Conservation (phyloP, 495 filamentous ascomycete genomes). For the Daldinia decipiens region DNA sequence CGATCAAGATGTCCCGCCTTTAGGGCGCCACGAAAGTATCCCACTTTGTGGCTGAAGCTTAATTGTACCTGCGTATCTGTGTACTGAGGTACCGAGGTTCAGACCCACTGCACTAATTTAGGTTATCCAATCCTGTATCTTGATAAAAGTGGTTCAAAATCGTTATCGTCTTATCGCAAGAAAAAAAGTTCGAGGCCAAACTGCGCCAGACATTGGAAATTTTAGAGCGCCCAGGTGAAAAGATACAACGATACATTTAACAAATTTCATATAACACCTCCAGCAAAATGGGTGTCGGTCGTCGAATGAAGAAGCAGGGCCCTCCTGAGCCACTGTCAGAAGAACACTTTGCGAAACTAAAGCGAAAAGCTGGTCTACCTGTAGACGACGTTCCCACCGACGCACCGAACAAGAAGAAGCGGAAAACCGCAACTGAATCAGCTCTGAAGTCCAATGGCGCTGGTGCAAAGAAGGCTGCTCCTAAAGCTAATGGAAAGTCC, state of each 20-base stretch:
- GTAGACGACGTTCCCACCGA: conserved; percentile 57
- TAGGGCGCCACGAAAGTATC: conserved; percentile 34
- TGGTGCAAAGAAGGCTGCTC: conserved; percentile 26
- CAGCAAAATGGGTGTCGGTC: conserved; percentile 75
- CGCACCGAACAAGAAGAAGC: conserved; percentile 70
- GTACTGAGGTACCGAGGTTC: background rate
- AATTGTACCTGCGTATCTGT: conserved; percentile 21
- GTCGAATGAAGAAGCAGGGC: conserved; percentile 96
- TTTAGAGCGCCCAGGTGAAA: conserved; percentile 15
- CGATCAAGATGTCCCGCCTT: conserved; percentile 38
- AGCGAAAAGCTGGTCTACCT: conserved; percentile 75
- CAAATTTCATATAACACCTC: background rate
- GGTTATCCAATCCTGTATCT: background rate
- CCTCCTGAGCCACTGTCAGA: conserved; percentile 84
- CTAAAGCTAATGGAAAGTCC: conserved; percentile 52
- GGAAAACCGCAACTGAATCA: conserved; percentile 64
- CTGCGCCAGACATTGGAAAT: conserved; percentile 22
- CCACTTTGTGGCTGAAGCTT: conserved; percentile 47
- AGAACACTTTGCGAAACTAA: conserved; percentile 74
- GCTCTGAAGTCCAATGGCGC: conserved; percentile 56
- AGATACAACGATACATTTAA: conserved; percentile 23
- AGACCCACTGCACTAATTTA: background rate
- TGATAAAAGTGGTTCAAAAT: conserved; percentile 12
- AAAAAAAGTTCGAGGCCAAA: conserved; percentile 42
- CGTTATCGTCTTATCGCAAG: conserved; percentile 47